A percentile compares a stretch with the other conserved stretches of the same genome.
Evolutionary conservation across 78 protist species (phyloP).

Genomic region (Emiliania huxleyi): DNA sequence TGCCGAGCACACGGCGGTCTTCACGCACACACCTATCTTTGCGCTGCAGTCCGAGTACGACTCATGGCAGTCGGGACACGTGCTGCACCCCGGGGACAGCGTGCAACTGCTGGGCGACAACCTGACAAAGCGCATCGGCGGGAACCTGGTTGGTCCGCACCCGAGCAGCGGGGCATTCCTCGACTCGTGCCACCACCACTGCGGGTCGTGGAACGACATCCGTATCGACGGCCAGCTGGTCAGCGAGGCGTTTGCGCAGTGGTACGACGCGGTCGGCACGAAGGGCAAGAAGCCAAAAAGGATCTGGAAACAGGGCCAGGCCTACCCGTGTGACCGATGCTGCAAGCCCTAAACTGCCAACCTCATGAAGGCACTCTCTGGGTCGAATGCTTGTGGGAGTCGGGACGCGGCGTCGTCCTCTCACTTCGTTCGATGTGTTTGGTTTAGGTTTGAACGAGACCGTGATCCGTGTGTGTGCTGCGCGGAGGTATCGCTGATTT

Average conservation of each 20-base stretch:
- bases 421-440: too few species aligned
- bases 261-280: not conserved
- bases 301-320: not conserved
- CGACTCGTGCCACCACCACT: constrained; percentile 1
- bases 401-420: too few species aligned
- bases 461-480: too few species aligned
- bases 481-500: too few species aligned
- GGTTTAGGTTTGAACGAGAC: too few species aligned
- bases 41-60: constrained; percentile 11
- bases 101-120: not conserved
- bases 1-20: constrained; percentile 8
- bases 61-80: not conserved
- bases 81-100: not conserved
- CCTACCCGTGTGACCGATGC: not conserved
- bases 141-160: not conserved
- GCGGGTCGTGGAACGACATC: not conserved
- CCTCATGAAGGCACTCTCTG: too few species aligned
- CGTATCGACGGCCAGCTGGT: not conserved
- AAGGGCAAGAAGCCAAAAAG: not conserved
- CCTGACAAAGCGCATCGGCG: not conserved
- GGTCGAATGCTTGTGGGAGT: too few species aligned
- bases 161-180: not conserved
- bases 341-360: not conserved
- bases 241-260: not conserved
- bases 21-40: not conserved